Evolutionary conservation across 148 eudicot species (phyloP), one percentile per base, ranked within the genome.

Genomic region (Cornus controversa): DNA sequence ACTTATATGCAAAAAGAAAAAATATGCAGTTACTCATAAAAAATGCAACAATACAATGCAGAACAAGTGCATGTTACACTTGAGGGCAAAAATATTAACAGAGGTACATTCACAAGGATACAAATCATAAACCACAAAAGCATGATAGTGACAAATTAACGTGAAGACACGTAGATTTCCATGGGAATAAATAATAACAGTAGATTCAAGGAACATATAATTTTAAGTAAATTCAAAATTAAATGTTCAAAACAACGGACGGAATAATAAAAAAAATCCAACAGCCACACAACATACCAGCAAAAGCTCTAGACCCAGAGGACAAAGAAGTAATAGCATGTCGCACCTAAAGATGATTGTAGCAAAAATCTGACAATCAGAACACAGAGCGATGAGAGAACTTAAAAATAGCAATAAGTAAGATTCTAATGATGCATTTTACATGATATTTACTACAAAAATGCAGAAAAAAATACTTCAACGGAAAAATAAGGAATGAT

Each of bases 281-380:
- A 75, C 29, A 67, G 42, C 42, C 9, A 63, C 13, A 76, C 53
- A 75, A 85, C 92, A 63, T 89, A 95, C 99, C 98, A 96, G 75
- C 87, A 96, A 84, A 72, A 96, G 92, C 78, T 89, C 89, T 73
- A 96, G 87, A 54, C 98, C 99, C 63, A 96, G 82, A 80, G 98
- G 97, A 66, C 94, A 79, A 62, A 91, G 90, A 69, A 96, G 88
- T 64, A 96, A 83, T 84, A 96, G 83, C 77, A 91, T 88, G 80
- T 96, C 99, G 71, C 99, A 96, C 86, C 99, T 85, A 86, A 96
- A 96, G 81, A 93, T 71, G 77, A 89, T 54, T 72, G 94, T 91
- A 42, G 97, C 94, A 76, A 88, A 86, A 84, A 90, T 84, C 99
- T 96, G 92, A 84, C 72, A 86, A 87, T 79, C 73, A 82, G 53